These are phyloP conservation scores for Martiniozyma asiatica DNA, from an alignment of 1,139 yeast genomes.

Conservation along the genomic window DNA sequence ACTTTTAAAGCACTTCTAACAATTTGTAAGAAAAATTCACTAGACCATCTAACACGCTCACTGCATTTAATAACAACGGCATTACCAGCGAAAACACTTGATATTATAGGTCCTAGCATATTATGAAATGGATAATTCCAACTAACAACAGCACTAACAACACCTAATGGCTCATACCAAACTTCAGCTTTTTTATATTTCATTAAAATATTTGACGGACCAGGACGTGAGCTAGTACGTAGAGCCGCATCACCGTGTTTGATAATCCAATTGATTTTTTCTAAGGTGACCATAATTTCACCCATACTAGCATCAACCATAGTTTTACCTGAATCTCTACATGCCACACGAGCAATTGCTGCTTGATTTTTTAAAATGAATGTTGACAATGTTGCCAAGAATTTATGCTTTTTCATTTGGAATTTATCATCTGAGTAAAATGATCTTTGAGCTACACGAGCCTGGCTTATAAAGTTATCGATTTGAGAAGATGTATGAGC, in stretches of 20 bases:
- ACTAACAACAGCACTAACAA: conserved; percentile 81
- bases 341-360: conserved; percentile 79
- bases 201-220: conserved; percentile 78
- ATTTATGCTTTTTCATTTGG: conserved; percentile 42
- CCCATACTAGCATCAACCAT: conserved; percentile 95
- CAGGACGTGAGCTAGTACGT: conserved; percentile 66
- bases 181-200: conserved; percentile 81
- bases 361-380: conserved; percentile 75
- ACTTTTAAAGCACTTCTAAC: conserved; percentile 59
- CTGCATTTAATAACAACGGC: conserved; percentile 87
- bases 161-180: conserved; percentile 80
- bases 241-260: conserved; percentile 69
- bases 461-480: conserved; percentile 45
- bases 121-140: conserved; percentile 98
- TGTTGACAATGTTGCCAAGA: conserved; percentile 58
- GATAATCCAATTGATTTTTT: conserved; percentile 81
- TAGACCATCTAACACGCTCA: conserved; percentile 93
- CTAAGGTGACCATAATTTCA: conserved; percentile 85
- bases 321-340: conserved; percentile 94
- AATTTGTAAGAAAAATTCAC: conserved; percentile 60
- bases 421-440: conserved; percentile 39
- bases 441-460: conserved; percentile 43
- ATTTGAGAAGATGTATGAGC: conserved; percentile 58
- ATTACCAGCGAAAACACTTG: conserved; percentile 82
- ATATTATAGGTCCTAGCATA: conserved; percentile 81